Percentiles rank a stretch among this genome's conserved stretches.
Evolutionary conservation across 768 basidiomycete species (phyloP).

Genomic region (Psilocybe subaeruginosa): DNA sequence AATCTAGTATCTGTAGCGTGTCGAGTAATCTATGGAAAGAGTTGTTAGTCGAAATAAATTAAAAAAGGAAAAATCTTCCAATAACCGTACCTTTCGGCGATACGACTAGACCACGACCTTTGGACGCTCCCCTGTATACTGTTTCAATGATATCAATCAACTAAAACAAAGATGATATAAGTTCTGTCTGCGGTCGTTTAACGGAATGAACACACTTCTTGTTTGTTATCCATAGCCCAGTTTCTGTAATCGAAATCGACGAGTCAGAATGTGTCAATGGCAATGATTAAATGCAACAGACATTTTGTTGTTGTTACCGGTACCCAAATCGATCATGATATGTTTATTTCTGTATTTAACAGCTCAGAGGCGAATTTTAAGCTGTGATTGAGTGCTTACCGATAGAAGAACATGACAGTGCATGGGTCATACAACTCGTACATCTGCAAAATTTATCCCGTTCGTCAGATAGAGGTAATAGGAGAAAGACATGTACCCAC

Average conservation of each 20-base stretch:
- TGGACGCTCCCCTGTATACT: conserved; percentile 96
- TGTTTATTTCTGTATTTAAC: conserved; percentile 80
- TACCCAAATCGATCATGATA: conserved; percentile 99
- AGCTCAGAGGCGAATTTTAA: conserved; percentile 4
- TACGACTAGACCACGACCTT: conserved; percentile 96
- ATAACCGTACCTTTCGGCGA: conserved; percentile 80
- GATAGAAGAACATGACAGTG: conserved; percentile 98
- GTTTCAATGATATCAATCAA: conserved; percentile 98
- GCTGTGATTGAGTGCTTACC: conserved; percentile 50
- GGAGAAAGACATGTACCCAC: conserved; percentile 39
- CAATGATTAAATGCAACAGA: conserved; percentile 39
- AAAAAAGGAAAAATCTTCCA: background rate
- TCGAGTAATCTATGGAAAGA: conserved; percentile 40
- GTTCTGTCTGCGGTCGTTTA: background rate
- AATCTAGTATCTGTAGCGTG: conserved; percentile 42
- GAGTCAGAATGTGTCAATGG: conserved; percentile 9
- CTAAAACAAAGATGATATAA: conserved; percentile 39
- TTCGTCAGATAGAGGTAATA: background rate
- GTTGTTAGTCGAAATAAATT: background rate
- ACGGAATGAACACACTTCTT: conserved; percentile 65
- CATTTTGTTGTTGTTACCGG: conserved; percentile 99
- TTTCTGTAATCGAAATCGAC: conserved; percentile 56
- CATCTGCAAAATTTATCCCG: conserved; percentile 64
- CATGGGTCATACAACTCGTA: conserved; percentile 98
- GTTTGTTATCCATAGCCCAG: conserved; percentile 99